Conservation (phyloP, 768 basidiomycete genomes). For the Amanita phalloides region DNA sequence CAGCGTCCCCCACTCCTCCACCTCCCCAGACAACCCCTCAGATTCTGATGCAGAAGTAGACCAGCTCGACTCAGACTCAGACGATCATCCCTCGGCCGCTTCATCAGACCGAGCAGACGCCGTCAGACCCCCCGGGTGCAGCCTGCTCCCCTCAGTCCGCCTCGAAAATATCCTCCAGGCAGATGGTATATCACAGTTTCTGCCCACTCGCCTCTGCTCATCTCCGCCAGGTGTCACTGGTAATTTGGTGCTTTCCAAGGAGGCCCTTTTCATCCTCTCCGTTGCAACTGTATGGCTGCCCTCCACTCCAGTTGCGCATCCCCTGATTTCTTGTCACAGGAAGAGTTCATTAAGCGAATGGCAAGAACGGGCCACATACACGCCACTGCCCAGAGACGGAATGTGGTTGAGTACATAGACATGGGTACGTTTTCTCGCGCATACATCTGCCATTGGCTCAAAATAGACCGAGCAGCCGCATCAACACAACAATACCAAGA, state of each 20-base stretch:
- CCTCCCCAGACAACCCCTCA: slow-evolving; percentile 22
- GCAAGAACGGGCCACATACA: slow-evolving; percentile 58
- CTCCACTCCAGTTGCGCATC: neutral
- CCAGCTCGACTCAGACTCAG: slow-evolving; percentile 50
- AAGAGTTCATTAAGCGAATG: slow-evolving; percentile 77
- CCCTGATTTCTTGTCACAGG: slow-evolving; percentile 31
- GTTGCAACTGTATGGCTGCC: slow-evolving; percentile 53
- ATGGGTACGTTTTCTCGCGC: slow-evolving; percentile 43
- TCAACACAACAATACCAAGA: slow-evolving; percentile 54
- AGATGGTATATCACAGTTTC: slow-evolving; percentile 40
- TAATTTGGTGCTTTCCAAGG: slow-evolving; percentile 60
- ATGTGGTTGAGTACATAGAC: slow-evolving; percentile 56
- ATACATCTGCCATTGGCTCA: neutral
- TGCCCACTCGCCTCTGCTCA: slow-evolving; percentile 2
- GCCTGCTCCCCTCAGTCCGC: slow-evolving; percentile 51
- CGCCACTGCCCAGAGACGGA: slow-evolving; percentile 48
- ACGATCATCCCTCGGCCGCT: slow-evolving; percentile 21
- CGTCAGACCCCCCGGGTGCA: slow-evolving; percentile 45
- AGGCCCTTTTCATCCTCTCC: slow-evolving; percentile 64
- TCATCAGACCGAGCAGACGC: slow-evolving; percentile 16
- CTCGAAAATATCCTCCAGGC: slow-evolving; percentile 74
- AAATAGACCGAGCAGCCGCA: slow-evolving; percentile 27
- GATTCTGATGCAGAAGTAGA: slow-evolving; percentile 55
- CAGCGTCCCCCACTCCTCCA: slow-evolving; percentile 8
- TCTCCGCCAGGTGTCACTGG: slow-evolving; percentile 40